Evolutionary conservation across 129 eudicot genomes (phyloP).

Genomic region (Saussurea involucrata): DNA sequence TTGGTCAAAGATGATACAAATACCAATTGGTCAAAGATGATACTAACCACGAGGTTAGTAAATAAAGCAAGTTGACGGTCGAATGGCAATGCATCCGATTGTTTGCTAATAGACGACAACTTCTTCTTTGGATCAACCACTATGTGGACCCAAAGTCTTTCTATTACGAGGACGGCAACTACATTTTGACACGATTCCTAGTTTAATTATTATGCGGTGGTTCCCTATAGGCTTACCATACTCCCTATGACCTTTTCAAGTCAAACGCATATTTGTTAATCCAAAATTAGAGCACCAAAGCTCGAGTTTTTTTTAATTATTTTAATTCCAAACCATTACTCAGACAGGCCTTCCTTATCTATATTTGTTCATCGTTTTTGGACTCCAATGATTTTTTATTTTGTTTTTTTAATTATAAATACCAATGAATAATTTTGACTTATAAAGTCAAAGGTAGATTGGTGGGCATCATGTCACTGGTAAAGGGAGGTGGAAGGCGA

Average conservation of each 20-base stretch:
- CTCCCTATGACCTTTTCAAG: neutral
- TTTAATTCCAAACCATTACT: neutral
- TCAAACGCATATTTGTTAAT: neutral
- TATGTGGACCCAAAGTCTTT: conserved; percentile 20
- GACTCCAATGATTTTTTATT: neutral
- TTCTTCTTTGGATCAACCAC: too few species aligned
- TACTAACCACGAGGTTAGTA: too few species aligned
- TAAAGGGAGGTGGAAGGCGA: neutral
- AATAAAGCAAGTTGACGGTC: too few species aligned
- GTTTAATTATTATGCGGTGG: neutral
- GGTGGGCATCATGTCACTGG: neutral
- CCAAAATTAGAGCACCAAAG: neutral
- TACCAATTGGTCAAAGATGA: neutral
- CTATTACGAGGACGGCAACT: conserved; percentile 19
- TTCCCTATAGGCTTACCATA: neutral
- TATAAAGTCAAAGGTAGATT: conserved; percentile 11
- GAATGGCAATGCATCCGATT: too few species aligned
- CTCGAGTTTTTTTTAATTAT: too few species aligned
- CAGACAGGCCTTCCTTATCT: neutral
- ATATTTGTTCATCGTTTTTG: neutral
- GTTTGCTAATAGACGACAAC: too few species aligned
- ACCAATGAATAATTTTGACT: neutral
- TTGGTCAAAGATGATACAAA: conserved; percentile 1
- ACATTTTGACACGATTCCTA: neutral
- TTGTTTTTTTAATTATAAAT: neutral